These are phyloP conservation scores for Aspergillus carlsbadensis DNA, from an alignment of 495 filamentous ascomycete genomes.

Conservation along the genomic window DNA sequence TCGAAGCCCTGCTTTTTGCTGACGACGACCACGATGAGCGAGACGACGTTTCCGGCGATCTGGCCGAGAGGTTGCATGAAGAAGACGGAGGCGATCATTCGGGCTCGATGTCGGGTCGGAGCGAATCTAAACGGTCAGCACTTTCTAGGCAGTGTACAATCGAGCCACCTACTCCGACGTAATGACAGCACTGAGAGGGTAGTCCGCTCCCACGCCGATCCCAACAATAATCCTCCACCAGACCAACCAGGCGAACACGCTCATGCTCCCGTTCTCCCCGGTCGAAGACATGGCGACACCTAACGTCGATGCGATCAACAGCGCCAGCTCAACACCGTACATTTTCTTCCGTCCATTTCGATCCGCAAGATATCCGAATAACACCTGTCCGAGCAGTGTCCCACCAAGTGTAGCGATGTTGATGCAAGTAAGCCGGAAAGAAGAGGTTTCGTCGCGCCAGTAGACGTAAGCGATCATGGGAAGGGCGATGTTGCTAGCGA, in stretches of 20 bases:
- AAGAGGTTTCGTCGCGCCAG: conserved; percentile 46
- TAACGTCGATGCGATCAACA: conserved; percentile 56
- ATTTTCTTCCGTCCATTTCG: conserved; percentile 59
- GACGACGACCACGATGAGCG: conserved; percentile 44
- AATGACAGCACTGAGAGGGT: conserved; percentile 59
- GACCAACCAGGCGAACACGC: conserved; percentile 54
- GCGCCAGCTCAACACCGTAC: conserved; percentile 62
- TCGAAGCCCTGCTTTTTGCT: conserved; percentile 27
- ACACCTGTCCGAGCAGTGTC: conserved; percentile 57
- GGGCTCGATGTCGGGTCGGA: conserved; percentile 54
- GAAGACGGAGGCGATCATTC: conserved; percentile 67
- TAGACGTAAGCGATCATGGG: conserved; percentile 65
- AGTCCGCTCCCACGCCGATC: conserved; percentile 57
- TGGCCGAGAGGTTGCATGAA: conserved; percentile 67
- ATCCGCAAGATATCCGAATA: conserved; percentile 65
- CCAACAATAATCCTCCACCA: conserved; percentile 60
- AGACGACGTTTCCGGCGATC: conserved; percentile 56
- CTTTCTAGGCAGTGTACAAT: not conserved
- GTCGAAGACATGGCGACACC: conserved; percentile 51
- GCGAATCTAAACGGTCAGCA: conserved; percentile 44
- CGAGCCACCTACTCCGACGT: conserved; percentile 50
- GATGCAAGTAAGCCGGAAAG: conserved; percentile 46
- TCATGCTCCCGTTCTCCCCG: conserved; percentile 49
- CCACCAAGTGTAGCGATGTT: conserved; percentile 60
- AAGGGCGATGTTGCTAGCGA: conserved; percentile 63